Conservation (phyloP, 2,329 filamentous ascomycete genomes). For the Sporothrix euskadiensis region DNA sequence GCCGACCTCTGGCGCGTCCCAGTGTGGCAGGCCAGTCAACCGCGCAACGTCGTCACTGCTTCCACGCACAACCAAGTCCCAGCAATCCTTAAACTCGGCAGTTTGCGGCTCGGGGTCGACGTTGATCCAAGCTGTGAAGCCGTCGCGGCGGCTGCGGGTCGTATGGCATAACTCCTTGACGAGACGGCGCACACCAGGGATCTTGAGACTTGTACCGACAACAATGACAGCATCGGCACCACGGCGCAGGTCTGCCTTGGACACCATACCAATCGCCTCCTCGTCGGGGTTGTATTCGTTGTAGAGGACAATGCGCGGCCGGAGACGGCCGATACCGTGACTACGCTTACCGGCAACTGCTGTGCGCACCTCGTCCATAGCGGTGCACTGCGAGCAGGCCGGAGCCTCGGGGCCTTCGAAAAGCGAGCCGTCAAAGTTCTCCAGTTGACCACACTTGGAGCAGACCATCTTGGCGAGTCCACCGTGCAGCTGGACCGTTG, state of each 20-base stretch:
- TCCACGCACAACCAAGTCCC: slow-evolving; percentile 86
- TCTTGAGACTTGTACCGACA: slow-evolving; percentile 92
- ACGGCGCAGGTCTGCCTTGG: slow-evolving; percentile 78
- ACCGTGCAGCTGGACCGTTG: slow-evolving; percentile 89
- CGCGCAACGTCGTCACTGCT: slow-evolving; percentile 85
- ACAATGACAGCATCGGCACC: slow-evolving; percentile 91
- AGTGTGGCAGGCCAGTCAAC: slow-evolving; percentile 63
- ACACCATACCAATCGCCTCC: slow-evolving; percentile 91
- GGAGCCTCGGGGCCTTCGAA: slow-evolving; percentile 86
- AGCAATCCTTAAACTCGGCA: slow-evolving; percentile 85
- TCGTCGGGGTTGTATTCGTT: slow-evolving; percentile 97
- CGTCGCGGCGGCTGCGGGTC: slow-evolving; percentile 78
- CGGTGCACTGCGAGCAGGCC: slow-evolving; percentile 72
- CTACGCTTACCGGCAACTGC: slow-evolving; percentile 79
- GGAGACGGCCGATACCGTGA: slow-evolving; percentile 85
- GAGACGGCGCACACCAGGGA: slow-evolving; percentile 86
- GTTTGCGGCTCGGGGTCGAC: slow-evolving; percentile 79
- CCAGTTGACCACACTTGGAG: slow-evolving; percentile 80
- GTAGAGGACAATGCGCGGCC: slow-evolving; percentile 93
- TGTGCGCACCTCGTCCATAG: slow-evolving; percentile 74
- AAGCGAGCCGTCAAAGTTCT: slow-evolving; percentile 72
- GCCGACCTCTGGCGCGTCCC: slow-evolving; percentile 58
- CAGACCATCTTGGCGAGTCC: slow-evolving; percentile 96
- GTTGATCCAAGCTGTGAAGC: slow-evolving; percentile 93
- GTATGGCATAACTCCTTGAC: slow-evolving; percentile 88